A percentile compares a stretch with the other conserved stretches of the same genome.
phyloP scores from a whole-genome alignment of 495 filamentous ascomycete genomes.

The Gamarada debralockiae region DNA sequence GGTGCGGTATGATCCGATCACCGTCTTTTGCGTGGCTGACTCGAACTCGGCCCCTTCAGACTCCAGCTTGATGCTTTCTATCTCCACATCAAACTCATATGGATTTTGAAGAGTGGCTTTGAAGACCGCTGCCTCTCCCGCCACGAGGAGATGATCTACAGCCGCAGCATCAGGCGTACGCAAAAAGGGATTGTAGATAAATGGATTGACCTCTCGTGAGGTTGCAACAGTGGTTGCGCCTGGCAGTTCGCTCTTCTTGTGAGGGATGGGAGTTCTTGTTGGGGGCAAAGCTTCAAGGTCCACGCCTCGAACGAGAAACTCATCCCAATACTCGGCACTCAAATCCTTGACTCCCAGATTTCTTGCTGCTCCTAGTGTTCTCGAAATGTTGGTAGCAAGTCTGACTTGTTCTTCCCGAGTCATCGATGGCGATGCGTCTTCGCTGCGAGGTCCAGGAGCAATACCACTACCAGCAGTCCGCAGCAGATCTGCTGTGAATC shows the following conservation, averaged over 20 bases:
- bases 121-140: slow-evolving; percentile 73
- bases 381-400: slow-evolving; percentile 74
- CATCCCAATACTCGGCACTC: slow-evolving; percentile 91
- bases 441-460: slow-evolving; percentile 59
- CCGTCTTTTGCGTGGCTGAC: slow-evolving; percentile 56
- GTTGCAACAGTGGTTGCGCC: slow-evolving; percentile 48
- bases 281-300: slow-evolving; percentile 51
- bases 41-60: slow-evolving; percentile 68
- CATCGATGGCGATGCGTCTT: slow-evolving; percentile 60
- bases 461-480: slow-evolving; percentile 76
- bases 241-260: slow-evolving; percentile 66
- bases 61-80: slow-evolving; percentile 76
- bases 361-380: slow-evolving; percentile 71
- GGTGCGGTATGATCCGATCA: slow-evolving; percentile 74
- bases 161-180: slow-evolving; percentile 57
- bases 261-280: slow-evolving; percentile 60
- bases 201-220: slow-evolving; percentile 63
- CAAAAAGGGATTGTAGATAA: slow-evolving; percentile 88
- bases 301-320: slow-evolving; percentile 84
- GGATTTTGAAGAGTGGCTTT: slow-evolving; percentile 85
- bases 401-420: slow-evolving; percentile 79
- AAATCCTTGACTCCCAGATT: slow-evolving; percentile 66
- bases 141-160: slow-evolving; percentile 63
- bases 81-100: slow-evolving; percentile 85
- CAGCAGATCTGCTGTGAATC: slow-evolving; percentile 79